Percentiles rank a stretch among this genome's conserved stretches.
These are phyloP conservation scores for Chaetomium tenue DNA, from an alignment of 495 filamentous ascomycete species.

Conservation along the genomic window DNA sequence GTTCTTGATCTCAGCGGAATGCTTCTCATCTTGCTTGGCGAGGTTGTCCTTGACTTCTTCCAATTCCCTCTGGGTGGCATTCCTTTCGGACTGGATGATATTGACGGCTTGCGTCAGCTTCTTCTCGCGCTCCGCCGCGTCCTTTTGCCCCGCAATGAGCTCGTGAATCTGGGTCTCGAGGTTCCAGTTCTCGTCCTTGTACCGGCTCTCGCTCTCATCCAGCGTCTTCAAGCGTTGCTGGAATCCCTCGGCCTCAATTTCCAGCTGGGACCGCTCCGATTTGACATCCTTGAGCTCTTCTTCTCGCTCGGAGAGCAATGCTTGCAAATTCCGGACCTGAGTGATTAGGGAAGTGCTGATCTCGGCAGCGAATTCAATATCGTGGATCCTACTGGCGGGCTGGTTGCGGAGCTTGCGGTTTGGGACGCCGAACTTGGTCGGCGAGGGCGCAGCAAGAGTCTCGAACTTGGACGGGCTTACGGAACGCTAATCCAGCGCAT, in stretches of 20 bases:
- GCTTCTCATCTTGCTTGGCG: constrained; percentile 76
- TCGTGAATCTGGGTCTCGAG: constrained; percentile 88
- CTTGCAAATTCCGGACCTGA: constrained; percentile 86
- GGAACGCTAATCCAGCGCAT: constrained; percentile 53
- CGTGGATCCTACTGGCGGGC: constrained; percentile 76
- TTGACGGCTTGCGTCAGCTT: constrained; percentile 71
- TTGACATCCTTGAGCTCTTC: constrained; percentile 74
- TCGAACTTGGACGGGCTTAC: constrained; percentile 78
- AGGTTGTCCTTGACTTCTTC: constrained; percentile 81
- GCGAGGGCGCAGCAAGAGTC: constrained; percentile 79
- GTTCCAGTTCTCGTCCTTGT: constrained; percentile 98
- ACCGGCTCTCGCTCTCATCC: constrained; percentile 90
- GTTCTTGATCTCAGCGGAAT: constrained; percentile 68
- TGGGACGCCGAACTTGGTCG: constrained; percentile 83
- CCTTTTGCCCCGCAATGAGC: constrained; percentile 63
- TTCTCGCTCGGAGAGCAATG: constrained; percentile 77
- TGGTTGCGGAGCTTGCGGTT: constrained; percentile 86
- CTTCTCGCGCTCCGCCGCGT: constrained; percentile 73
- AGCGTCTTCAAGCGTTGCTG: constrained; percentile 73
- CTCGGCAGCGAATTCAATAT: constrained; percentile 94
- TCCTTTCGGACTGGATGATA: constrained; percentile 70
- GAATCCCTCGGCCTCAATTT: constrained; percentile 76
- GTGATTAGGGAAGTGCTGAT: constrained; percentile 86
- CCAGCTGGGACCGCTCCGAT: constrained; percentile 70
- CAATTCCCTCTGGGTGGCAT: constrained; percentile 69